Conservation (phyloP, 179 eudicot genomes). For the Silene coronaria region DNA sequence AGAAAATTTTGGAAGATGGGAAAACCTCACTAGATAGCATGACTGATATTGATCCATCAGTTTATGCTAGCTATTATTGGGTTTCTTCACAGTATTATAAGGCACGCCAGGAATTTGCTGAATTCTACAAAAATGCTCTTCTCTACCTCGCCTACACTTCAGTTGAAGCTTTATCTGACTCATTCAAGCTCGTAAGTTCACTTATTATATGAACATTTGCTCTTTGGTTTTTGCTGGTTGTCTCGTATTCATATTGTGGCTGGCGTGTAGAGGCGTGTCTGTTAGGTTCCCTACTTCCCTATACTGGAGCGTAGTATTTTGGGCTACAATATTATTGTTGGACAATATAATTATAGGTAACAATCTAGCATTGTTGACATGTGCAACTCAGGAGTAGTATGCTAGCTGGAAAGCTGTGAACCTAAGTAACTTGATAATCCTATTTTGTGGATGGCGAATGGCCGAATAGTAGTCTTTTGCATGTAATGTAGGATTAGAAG, state of each 20-base stretch:
- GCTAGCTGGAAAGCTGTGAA: no score
- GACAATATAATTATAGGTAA: no score
- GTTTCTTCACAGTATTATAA: slow-evolving; percentile 73
- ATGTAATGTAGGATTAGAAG: neutral
- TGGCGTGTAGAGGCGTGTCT: neutral
- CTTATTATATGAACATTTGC: neutral
- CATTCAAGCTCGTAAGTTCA: slow-evolving; percentile 75
- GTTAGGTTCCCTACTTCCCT: neutral
- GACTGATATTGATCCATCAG: slow-evolving; percentile 98
- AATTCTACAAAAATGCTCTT: slow-evolving; percentile 91
- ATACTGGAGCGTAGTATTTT: neutral
- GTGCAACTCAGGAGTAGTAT: neutral
- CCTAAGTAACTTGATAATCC: neutral
- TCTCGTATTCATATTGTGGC: neutral
- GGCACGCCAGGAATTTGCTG: slow-evolving; percentile 83
- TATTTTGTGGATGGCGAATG: neutral
- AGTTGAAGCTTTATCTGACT: slow-evolving; percentile 81
- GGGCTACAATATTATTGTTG: no score
- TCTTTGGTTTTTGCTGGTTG: neutral
- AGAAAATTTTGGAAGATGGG: slow-evolving; percentile 77
- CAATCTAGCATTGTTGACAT: neutral
- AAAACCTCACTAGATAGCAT: slow-evolving; percentile 82
- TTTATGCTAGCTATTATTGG: slow-evolving; percentile 73
- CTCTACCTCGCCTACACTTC: slow-evolving; percentile 94
- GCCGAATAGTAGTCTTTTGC: neutral